These are phyloP conservation scores for Penicillium herquei DNA, from an alignment of 495 filamentous ascomycete genomes.

Conservation along the genomic window DNA sequence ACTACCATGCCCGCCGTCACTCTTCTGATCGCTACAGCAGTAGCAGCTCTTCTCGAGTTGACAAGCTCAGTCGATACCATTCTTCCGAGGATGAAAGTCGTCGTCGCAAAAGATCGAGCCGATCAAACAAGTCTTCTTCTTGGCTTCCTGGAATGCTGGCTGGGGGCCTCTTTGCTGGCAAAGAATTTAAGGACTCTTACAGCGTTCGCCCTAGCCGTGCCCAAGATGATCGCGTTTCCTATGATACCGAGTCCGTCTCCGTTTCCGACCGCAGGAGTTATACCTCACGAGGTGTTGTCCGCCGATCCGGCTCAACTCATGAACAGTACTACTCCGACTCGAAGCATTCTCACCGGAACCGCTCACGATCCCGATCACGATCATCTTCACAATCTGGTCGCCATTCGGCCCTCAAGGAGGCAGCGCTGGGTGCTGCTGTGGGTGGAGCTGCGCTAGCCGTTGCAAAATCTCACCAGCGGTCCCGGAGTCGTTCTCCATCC, in stretches of 20 bases:
- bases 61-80: conserved; percentile 57
- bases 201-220: conserved; percentile 51
- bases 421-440: conserved; percentile 46
- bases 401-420: conserved; percentile 40
- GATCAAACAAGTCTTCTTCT: conserved; percentile 34
- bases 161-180: conserved; percentile 49
- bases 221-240: conserved; percentile 25
- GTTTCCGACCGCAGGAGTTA: conserved; percentile 41
- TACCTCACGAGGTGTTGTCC: conserved; percentile 42
- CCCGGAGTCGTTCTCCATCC: conserved; percentile 31
- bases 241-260: conserved; percentile 38
- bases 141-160: conserved; percentile 56
- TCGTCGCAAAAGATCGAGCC: conserved; percentile 37
- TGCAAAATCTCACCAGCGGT: conserved; percentile 28
- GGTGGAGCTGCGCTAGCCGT: conserved; percentile 40
- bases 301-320: conserved; percentile 33
- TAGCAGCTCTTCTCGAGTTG: conserved; percentile 41
- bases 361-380: conserved; percentile 46
- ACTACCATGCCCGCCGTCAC: conserved; percentile 46
- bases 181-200: conserved; percentile 60
- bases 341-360: conserved; percentile 27
- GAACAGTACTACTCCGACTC: conserved; percentile 29
- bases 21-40: conserved; percentile 47
- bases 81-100: conserved; percentile 54
- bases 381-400: conserved; percentile 41